A percentile compares a stretch with the other conserved stretches of the same genome.
Conservation (phyloP, 1,284 basidiomycete genomes). For the Filobasidium uniguttulatum region DNA sequence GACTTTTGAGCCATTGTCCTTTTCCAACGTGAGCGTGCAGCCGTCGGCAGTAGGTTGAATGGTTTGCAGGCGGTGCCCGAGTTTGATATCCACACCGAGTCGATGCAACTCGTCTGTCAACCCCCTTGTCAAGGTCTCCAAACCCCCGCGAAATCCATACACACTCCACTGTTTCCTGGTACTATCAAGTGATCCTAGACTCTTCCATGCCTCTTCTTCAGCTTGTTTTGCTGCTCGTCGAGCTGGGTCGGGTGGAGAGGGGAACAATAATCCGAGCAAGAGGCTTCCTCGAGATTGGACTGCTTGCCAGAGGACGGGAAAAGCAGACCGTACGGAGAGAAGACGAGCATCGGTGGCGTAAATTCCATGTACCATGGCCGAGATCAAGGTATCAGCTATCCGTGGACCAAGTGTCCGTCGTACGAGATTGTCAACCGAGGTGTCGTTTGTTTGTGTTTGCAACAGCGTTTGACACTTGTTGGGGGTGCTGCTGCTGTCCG, state of each 20-base stretch:
- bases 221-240: constrained; percentile 3
- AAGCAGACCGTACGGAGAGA: constrained; percentile 62
- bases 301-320: constrained; percentile 57
- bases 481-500: constrained; percentile 26
- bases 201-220: constrained; percentile 30
- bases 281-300: constrained; percentile 45
- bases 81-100: constrained; percentile 49
- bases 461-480: background rate
- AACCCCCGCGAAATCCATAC: constrained; percentile 65
- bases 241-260: constrained; percentile 14
- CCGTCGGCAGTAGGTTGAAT: constrained; percentile 24
- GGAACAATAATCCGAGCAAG: constrained; percentile 4
- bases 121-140: constrained; percentile 52
- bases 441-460: constrained; percentile 43
- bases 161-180: constrained; percentile 53
- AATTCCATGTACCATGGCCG: constrained; percentile 80
- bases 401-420: constrained; percentile 56
- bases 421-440: constrained; percentile 69
- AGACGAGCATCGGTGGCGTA: constrained; percentile 71
- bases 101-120: constrained; percentile 40
- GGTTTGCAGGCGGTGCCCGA: constrained; percentile 29
- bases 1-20: background rate
- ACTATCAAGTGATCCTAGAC: constrained; percentile 45
- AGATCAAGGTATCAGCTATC: constrained; percentile 62
- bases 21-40: constrained; percentile 19